Percentiles rank a stretch among this genome's conserved stretches.
phyloP scores from a whole-genome alignment of 129 eudicot genomes.

The Helichrysum umbraculigerum region DNA sequence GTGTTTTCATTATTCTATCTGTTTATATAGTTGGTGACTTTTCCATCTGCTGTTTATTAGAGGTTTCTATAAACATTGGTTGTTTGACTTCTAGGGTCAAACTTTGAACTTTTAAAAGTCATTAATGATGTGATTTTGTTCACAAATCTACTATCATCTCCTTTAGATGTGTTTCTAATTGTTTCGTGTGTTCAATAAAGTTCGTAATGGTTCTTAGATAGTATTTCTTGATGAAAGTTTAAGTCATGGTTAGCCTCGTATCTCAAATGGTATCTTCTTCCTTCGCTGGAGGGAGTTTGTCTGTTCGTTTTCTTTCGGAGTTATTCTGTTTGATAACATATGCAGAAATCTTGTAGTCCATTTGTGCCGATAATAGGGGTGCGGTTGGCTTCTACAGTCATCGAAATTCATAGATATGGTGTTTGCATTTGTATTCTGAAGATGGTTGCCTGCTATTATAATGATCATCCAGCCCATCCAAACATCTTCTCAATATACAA shows the following conservation, averaged over 20 bases:
- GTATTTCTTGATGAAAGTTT: neutral
- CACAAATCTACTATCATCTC: neutral
- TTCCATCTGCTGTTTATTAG: neutral
- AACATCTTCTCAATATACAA: neutral
- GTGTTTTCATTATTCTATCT: neutral
- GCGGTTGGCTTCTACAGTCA: neutral
- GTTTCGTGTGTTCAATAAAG: neutral
- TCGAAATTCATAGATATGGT: neutral
- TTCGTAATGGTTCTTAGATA: neutral
- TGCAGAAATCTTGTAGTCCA: neutral
- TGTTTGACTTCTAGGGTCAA: conserved; percentile 18
- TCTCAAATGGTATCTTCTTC: conserved; percentile 2
- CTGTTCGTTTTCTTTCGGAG: neutral
- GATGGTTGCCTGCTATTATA: neutral
- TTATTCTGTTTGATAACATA: neutral
- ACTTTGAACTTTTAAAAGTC: neutral
- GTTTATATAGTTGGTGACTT: neutral
- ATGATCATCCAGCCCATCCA: neutral
- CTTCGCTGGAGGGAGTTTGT: neutral
- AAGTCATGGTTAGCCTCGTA: neutral
- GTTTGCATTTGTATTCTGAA: neutral
- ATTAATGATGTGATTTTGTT: neutral
- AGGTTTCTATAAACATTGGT: conserved; percentile 5
- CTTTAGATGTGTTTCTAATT: neutral
- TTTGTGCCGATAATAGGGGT: neutral